Evolutionary conservation across 140 eudicot species (phyloP), one percentile per base, ranked within the genome.

Genomic region (Erigeron philadelphicus): DNA sequence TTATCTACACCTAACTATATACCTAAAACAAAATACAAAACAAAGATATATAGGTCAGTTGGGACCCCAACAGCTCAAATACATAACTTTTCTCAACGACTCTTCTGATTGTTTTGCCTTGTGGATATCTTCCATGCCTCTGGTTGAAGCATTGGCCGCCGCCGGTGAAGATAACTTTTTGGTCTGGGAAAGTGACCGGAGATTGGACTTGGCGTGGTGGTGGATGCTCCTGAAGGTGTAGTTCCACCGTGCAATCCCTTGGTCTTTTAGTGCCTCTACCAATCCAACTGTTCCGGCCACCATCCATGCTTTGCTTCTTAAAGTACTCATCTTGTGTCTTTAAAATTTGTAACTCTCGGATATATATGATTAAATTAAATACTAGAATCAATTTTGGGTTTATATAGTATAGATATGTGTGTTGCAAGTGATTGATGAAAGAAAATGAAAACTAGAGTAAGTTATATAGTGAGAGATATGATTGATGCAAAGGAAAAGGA

Each of bases 11-110:
- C 38, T 31, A 31, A 31, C 38, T 31, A 31, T 31, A 31, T 31
- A 1, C 38, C 38, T 31, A 31, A 31, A 5, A 12, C 6, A 9
- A 8, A 8, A 67, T 15, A 31, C 38, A 31, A 31, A 31, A 31
- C 5, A 31, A 31, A 31, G 38, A 31, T 31, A 3, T 11, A 2
- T 25, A 2, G n/a, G 25, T 59, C 6, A 72, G 61, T 82, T 71
- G 7, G 84, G 84, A 79, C 84, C 87, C 87, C 84, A 83, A 54
- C 84, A 79, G 40, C 80, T 80, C 70, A 83, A 76, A 25, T 79
- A 79, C 87, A 83, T 83, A 19, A 83, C 87, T 64, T 64, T 83
- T 40, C 84, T 72, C 23, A 83, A 50, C 0, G 85, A 80, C 58
- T 84, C 86, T 56, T 84, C 84, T 16, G 87, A 75, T 23, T 59